phyloP scores from a whole-genome alignment of 345 rosid species.

The Heritiera littoralis region DNA sequence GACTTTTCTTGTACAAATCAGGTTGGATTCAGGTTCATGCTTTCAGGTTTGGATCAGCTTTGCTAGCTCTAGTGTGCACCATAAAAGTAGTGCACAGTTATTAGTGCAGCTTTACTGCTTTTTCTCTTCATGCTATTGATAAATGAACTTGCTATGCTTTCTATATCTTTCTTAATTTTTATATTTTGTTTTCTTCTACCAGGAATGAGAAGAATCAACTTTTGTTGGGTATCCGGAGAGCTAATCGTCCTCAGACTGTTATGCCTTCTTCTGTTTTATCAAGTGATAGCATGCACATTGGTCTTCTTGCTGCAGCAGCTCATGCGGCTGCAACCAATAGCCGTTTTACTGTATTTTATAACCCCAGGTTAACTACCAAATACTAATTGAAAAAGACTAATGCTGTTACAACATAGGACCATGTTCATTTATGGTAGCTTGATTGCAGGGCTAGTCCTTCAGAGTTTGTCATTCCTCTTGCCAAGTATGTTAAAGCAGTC shows the following conservation, averaged over 20 bases:
- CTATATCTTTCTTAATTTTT: neutral
- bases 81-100: neutral
- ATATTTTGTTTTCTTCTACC: neutral
- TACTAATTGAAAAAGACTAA: neutral
- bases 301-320: slow-evolving; percentile 96
- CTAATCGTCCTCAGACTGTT: slow-evolving; percentile 81
- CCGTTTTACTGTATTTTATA: slow-evolving; percentile 85
- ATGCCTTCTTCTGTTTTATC: slow-evolving; percentile 89
- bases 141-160: neutral
- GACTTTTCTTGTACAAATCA: no score
- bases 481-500: slow-evolving; percentile 55
- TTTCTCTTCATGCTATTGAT: neutral
- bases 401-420: neutral
- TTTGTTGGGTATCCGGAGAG: slow-evolving; percentile 78
- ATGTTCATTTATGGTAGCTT: slow-evolving; percentile 13
- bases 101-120: neutral
- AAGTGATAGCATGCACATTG: slow-evolving; percentile 98
- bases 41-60: neutral
- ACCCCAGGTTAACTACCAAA: slow-evolving; percentile 59
- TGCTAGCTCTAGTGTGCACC: neutral
- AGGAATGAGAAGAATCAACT: slow-evolving; percentile 94
- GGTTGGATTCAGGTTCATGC: neutral
- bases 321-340: slow-evolving; percentile 96
- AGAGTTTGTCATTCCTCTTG: slow-evolving; percentile 57
- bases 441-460: slow-evolving; percentile 63